Evolutionary conservation across 2,329 filamentous ascomycete genomes (phyloP).

Genomic region (Stachybotrys chlorohalonatus): DNA sequence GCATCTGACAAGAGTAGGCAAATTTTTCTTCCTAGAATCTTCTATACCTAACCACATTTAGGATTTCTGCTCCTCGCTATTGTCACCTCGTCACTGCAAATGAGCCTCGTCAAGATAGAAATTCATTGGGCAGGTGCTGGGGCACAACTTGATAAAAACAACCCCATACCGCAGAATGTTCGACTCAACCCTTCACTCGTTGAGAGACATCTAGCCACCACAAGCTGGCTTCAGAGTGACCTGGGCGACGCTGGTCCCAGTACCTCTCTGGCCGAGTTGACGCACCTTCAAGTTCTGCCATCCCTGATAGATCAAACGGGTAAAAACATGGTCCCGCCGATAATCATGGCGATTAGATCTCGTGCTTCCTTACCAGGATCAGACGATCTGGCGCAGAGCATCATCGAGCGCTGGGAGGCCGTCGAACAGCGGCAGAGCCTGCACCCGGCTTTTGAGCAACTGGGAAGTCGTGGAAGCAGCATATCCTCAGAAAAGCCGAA

Average conservation of each 20-base stretch:
- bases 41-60: conserved; percentile 19
- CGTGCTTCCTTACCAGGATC: conserved; percentile 43
- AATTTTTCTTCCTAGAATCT: neutral
- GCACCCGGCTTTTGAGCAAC: conserved; percentile 69
- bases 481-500: conserved; percentile 21
- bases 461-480: conserved; percentile 54
- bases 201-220: conserved; percentile 47
- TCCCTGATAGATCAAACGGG: conserved; percentile 50
- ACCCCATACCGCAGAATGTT: conserved; percentile 30
- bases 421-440: conserved; percentile 57
- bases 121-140: conserved; percentile 62
- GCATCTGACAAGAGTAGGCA: conserved; percentile 62
- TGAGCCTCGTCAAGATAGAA: conserved; percentile 64
- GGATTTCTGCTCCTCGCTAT: conserved; percentile 54
- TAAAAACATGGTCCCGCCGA: conserved; percentile 47
- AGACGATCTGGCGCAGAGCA: conserved; percentile 59
- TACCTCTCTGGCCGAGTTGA: conserved; percentile 52
- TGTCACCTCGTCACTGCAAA: conserved; percentile 59
- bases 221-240: conserved; percentile 46
- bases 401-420: conserved; percentile 78
- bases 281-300: conserved; percentile 66
- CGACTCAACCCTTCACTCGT: conserved; percentile 42
- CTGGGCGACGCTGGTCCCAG: conserved; percentile 33
- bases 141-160: conserved; percentile 43
- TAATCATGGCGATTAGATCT: conserved; percentile 67